Base-by-base conservation (phyloP, 352 stramenopile genomes). In the Chrysophaeum taylorii region DNA sequence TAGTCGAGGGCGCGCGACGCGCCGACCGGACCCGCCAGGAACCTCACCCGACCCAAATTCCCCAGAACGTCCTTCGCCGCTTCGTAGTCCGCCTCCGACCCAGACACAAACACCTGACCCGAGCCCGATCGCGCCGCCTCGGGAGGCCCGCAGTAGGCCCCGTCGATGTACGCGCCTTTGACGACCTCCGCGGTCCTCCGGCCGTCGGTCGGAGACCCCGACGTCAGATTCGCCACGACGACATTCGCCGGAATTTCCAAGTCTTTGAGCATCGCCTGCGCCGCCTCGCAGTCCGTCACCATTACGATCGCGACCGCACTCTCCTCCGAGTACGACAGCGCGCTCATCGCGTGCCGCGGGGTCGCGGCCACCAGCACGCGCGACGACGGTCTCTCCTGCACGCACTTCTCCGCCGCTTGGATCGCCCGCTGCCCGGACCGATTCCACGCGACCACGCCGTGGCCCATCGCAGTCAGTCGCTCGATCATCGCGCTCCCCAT, bases 21-120 rank as follows among this genome's bases (percentile, higher is more conserved):
- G 57, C 57, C 57, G 57, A 66, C 57, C 33, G 12, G 18, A 23
- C 33, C 57, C 33, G 33, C 41, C n/a, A n/a, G n/a, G 35, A 66
- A 66, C 14, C 12, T 29, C 31, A 31, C 36, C 2, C 35, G 33
- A 18, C 57, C 57, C 14, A 66, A 25, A 7, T 31, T 36, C 16
- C 33, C 33, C 33, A 66, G 35, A 5, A 35, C 33, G 31, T 27
- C 57, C 12, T 31, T 4, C 16, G 1, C 12, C 4, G 31, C 4
- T 2, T 42, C 36, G 2, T 16, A 2, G 33, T 36, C 57, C 9
- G 33, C 31, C 33, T 21, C 57, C 33, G 12, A 48, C n/a, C n/a
- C n/a, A 9, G 57, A 42, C 16, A 66, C 2, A n/a, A 66, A 66
- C 16, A 66, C 33, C 57, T 66, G 57, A 36, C 57, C 57, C 33